These are phyloP conservation scores for Striga hermonthica DNA, from an alignment of 305 asterid species.

Conservation along the genomic window DNA sequence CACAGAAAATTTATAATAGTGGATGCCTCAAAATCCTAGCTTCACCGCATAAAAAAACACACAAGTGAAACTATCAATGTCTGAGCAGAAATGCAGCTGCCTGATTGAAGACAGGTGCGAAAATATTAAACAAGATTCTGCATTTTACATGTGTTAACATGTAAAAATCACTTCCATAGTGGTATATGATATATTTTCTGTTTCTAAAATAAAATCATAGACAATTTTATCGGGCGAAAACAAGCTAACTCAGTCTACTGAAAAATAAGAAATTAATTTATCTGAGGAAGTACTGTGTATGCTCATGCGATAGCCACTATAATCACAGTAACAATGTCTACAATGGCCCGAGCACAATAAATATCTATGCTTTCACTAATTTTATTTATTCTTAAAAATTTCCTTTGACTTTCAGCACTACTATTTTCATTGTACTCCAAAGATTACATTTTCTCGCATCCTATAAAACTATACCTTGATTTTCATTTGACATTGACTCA, in stretches of 20 bases:
- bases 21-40: slow-evolving; percentile 15
- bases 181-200: neutral
- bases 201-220: neutral
- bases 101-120: slow-evolving; percentile 19
- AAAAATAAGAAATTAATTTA: no score
- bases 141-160: slow-evolving; percentile 16
- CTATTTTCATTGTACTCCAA: neutral
- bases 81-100: neutral
- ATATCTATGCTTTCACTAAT: slow-evolving; percentile 5
- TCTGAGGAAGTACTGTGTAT: no score
- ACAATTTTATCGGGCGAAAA: neutral
- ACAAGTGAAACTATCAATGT: slow-evolving; percentile 7
- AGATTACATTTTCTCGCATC: neutral
- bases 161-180: neutral
- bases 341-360: neutral
- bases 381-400: neutral
- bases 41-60: neutral
- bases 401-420: neutral
- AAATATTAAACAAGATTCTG: slow-evolving; percentile 10
- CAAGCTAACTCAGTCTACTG: no score
- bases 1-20: slow-evolving; percentile 22
- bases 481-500: neutral
- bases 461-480: slow-evolving; percentile 1
- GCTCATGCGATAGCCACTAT: no score
- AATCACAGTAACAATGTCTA: no score